phyloP scores from a whole-genome alignment of 345 rosid species.

The Hirschfeldia incana region DNA sequence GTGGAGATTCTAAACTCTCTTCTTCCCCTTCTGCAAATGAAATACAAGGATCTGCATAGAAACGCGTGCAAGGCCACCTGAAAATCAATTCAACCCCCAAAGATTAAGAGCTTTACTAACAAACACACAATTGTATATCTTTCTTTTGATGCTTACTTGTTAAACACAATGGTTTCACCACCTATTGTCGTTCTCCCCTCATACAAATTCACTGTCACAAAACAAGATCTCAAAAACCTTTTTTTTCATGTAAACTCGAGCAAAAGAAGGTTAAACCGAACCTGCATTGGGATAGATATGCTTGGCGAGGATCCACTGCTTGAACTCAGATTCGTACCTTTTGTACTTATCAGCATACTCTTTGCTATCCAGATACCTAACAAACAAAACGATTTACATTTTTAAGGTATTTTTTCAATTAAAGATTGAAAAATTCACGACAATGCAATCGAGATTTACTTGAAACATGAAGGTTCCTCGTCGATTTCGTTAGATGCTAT shows the following conservation, averaged over 20 bases:
- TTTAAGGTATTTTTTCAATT: background rate
- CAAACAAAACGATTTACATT: background rate
- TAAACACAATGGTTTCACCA: conserved; percentile 66
- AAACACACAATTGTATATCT: background rate
- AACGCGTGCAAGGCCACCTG: background rate
- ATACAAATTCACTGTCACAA: conserved; percentile 55
- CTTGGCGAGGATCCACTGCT: conserved; percentile 51
- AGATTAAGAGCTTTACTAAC: background rate
- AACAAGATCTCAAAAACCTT: background rate
- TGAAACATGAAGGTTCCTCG: conserved; percentile 10
- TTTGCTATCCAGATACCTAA: conserved; percentile 46
- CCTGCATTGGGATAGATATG: conserved; percentile 79
- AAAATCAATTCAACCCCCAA: conserved; percentile 13
- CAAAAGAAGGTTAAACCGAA: conserved; percentile 12
- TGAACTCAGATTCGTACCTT: conserved; percentile 64
- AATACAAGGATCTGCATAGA: background rate
- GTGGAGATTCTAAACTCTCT: conserved; percentile 40
- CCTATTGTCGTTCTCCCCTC: conserved; percentile 56
- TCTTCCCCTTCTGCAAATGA: conserved; percentile 47
- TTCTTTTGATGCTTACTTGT: conserved; percentile 50
- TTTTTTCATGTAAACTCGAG: background rate
- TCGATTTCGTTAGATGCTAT: background rate
- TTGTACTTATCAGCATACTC: conserved; percentile 55
- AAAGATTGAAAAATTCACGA: background rate
- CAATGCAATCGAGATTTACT: conserved; percentile 23